phyloP scores from a whole-genome alignment of 2,329 filamentous ascomycete genomes.

The Coniochaeta sp. region DNA sequence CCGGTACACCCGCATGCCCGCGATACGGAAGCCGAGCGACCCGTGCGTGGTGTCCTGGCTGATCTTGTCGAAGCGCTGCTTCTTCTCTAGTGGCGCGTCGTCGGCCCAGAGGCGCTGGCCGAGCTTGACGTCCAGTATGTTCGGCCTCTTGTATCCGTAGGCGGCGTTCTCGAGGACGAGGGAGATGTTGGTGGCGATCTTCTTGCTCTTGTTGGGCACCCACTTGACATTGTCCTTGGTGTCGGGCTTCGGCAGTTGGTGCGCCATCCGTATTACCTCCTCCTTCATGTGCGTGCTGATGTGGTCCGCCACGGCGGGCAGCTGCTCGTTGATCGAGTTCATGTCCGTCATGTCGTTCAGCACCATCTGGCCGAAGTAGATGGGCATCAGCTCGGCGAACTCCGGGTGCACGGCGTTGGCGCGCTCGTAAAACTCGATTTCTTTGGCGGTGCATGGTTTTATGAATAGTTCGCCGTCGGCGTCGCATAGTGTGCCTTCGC shows the following conservation, averaged over 20 bases:
- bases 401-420: conserved; percentile 58
- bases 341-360: conserved; percentile 51
- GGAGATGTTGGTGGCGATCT: conserved; percentile 69
- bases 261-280: conserved; percentile 20
- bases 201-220: conserved; percentile 43
- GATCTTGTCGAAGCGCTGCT: conserved; percentile 53
- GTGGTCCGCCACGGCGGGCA: conserved; percentile 35
- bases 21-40: conserved; percentile 54
- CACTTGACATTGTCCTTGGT: conserved; percentile 27
- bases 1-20: conserved; percentile 58
- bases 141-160: conserved; percentile 73
- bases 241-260: background rate
- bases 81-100: conserved; percentile 52
- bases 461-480: conserved; percentile 79
- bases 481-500: conserved; percentile 86
- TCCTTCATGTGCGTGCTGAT: conserved; percentile 34
- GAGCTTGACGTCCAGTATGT: conserved; percentile 90
- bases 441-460: conserved; percentile 82
- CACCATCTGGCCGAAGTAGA: conserved; percentile 72
- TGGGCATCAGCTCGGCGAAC: conserved; percentile 75
- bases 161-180: conserved; percentile 83
- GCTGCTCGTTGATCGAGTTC: conserved; percentile 41
- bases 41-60: conserved; percentile 52
- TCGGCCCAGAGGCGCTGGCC: conserved; percentile 83
- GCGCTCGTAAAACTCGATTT: conserved; percentile 86